Evolutionary conservation across 176 grass and related monocot species (phyloP).

Genomic region (Elymus sibiricus): DNA sequence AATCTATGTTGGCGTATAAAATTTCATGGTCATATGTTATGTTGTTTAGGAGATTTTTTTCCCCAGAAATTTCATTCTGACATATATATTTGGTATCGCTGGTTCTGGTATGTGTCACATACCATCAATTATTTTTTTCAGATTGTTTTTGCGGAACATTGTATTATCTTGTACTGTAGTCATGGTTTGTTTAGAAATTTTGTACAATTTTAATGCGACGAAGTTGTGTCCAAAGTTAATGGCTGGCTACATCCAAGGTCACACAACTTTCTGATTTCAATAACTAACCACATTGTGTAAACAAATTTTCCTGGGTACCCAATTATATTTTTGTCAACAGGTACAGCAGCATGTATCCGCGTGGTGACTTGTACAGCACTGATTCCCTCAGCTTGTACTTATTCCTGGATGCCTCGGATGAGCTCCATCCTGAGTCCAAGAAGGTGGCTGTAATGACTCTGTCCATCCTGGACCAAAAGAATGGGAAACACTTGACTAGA

Average conservation of each 20-base stretch:
- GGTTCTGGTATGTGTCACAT: no score
- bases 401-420: neutral
- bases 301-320: no score
- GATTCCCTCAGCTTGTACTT: constrained; percentile 3
- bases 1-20: neutral
- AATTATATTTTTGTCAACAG: constrained; percentile 4
- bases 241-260: no score
- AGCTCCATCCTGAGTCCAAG: neutral
- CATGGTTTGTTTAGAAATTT: no score
- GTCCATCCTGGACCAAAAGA: neutral
- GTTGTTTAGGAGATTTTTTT: neutral
- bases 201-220: neutral
- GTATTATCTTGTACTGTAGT: no score
- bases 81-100: no score
- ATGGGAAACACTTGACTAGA: neutral
- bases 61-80: no score
- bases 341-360: neutral
- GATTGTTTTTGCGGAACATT: no score
- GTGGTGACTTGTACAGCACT: neutral
- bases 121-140: no score
- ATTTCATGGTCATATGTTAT: neutral
- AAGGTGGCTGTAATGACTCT: neutral
- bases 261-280: neutral
- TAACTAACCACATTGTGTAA: neutral
- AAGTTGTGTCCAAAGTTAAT: neutral